Evolutionary conservation across 371 early-diverging fungal genomes (phyloP), one percentile per base, ranked within the genome.

Genomic region (Mucor plumbeus): DNA sequence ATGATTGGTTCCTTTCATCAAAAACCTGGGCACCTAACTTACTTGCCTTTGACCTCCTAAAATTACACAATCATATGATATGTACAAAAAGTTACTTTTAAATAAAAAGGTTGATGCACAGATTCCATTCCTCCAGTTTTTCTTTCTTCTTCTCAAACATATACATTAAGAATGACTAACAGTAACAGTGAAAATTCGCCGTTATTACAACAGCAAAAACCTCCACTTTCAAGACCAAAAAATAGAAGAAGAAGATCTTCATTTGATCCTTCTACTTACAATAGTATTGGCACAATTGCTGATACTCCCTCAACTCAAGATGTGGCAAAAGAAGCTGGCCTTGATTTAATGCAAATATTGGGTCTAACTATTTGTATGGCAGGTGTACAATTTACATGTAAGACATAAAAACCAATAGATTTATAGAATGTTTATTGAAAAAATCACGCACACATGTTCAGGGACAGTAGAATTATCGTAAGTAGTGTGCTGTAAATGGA

Each of bases 371-470:
- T 84, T 10, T 87, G 87, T 64, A 86, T 88, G 87, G 82, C 84
- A 11, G 89, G 89, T 14, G 85, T 88, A 4, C 89, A 88, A 48
- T 88, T 88, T 64, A 87, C 87, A 48, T 88, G 89, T 86, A 80
- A 77, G 79, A 64, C 31, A 36, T 17, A 9, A 21, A 21, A 44
- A 44, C 40, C 47, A 1, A n/a, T 47, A n/a, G 9, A 17, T 54
- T 33, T 9, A 34, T 14, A 54, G 10, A 55, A 35, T 11, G n/a
- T 5, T 6, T 9, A 5, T 36, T 61, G 5, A 48, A 21, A 21
- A 48, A 17, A 5, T 14, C 15, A 3, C 38, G 4, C 26, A 15
- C 43, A 57, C 34, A 65, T 38, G 61, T 58, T 33, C 70, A 83
- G 86, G 86, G 86, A 83, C 85, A 2, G 85, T 86, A 3, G 86